Conservation (phyloP, 108 stramenopile genomes). For the Conticribra guillardii region DNA sequence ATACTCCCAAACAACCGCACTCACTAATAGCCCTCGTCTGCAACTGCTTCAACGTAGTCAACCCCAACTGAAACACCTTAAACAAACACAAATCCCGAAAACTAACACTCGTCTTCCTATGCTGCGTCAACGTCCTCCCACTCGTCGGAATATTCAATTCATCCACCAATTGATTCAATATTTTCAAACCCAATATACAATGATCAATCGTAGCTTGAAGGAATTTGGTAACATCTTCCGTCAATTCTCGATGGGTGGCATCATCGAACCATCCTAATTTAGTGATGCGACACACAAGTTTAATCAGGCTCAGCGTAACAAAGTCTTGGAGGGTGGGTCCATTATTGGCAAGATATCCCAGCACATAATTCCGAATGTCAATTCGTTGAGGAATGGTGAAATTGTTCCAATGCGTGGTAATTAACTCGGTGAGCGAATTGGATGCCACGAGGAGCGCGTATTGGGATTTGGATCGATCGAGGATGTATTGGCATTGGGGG, state of each 20-base stretch:
- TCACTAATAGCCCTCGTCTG: constrained; percentile 84
- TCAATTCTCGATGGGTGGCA: constrained; percentile 88
- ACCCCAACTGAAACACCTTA: constrained; percentile 91
- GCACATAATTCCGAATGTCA: constrained; percentile 96
- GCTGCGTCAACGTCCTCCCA: constrained; percentile 95
- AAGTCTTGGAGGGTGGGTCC: constrained; percentile 90
- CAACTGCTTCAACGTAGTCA: constrained; percentile 93
- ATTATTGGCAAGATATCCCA: constrained; percentile 93
- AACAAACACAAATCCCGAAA: constrained; percentile 95
- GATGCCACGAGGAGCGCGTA: constrained; percentile 94
- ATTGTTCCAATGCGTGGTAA: constrained; percentile 95
- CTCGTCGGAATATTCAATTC: constrained; percentile 94
- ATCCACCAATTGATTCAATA: constrained; percentile 95
- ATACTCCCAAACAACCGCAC: too few relatives aligned
- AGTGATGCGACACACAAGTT: constrained; percentile 96
- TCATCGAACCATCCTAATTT: constrained; percentile 99
- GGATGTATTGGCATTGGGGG: constrained; percentile 98
- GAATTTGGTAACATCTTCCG: constrained; percentile 95
- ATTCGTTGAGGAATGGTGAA: constrained; percentile 93
- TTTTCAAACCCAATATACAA: constrained; percentile 94
- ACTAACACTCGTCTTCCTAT: constrained; percentile 96
- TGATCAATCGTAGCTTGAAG: constrained; percentile 94
- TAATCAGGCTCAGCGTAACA: constrained; percentile 84
- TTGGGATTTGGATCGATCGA: constrained; percentile 89
- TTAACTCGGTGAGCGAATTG: constrained; percentile 91